Percentiles rank a stretch among this genome's conserved stretches.
Evolutionary conservation across 176 grass and related monocot genomes (phyloP).

Genomic region (Rhynchospora tenuis): DNA sequence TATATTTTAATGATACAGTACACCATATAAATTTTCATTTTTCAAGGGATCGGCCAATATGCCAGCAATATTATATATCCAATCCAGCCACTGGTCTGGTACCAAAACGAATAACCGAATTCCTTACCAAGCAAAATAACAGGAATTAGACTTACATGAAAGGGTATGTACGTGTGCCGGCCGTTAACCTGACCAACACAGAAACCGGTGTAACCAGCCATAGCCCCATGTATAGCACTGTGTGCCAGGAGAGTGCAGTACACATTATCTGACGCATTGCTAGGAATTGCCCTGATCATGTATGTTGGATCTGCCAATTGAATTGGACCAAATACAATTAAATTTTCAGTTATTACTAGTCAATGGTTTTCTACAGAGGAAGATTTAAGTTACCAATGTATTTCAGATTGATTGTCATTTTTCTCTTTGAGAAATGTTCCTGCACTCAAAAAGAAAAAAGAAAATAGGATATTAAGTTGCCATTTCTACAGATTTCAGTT

Average conservation of each 20-base stretch:
- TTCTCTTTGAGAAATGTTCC: conserved; percentile 58
- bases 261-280: conserved; percentile 79
- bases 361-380: background rate
- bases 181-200: conserved; percentile 77
- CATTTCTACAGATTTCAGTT: background rate
- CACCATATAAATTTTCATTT: background rate
- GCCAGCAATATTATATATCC: background rate
- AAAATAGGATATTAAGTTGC: background rate
- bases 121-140: background rate
- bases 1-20: background rate
- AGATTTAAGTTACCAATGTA: conserved; percentile 41
- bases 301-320: conserved; percentile 60
- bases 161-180: conserved; percentile 71
- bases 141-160: conserved; percentile 41
- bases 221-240: conserved; percentile 81
- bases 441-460: conserved; percentile 19
- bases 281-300: conserved; percentile 85
- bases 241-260: conserved; percentile 84
- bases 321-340: background rate
- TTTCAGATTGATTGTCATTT: conserved; percentile 56
- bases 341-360: conserved; percentile 5
- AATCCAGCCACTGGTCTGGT: background rate
- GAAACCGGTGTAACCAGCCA: conserved; percentile 87
- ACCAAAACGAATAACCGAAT: background rate
- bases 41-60: background rate